Conservation (phyloP, 2,329 filamentous ascomycete genomes). For the Neocucurbitaria cava region DNA sequence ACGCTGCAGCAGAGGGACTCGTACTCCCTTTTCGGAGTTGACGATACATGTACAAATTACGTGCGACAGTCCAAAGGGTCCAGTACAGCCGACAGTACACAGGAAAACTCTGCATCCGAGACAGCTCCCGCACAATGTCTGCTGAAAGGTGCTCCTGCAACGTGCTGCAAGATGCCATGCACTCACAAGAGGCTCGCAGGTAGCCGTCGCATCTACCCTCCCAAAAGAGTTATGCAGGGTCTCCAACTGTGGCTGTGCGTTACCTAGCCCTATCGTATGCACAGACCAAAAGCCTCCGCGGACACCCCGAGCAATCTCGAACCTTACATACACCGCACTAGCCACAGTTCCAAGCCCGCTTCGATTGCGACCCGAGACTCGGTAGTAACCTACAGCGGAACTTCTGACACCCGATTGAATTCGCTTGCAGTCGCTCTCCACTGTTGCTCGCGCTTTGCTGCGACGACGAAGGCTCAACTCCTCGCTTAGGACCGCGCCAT, state of each 20-base stretch:
- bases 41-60: not conserved
- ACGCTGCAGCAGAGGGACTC: conserved; percentile 9
- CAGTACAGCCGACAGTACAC: conserved; percentile 4
- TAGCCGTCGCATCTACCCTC: conserved; percentile 15
- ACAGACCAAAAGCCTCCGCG: conserved; percentile 20
- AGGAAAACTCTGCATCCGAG: conserved; percentile 20
- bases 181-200: conserved; percentile 1
- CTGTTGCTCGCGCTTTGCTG: conserved; percentile 1
- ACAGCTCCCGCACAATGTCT: conserved; percentile 1
- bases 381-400: not conserved
- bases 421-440: not conserved
- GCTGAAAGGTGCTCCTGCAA: conserved; percentile 14
- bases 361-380: conserved; percentile 7
- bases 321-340: conserved; percentile 15
- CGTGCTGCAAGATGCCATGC: conserved; percentile 11
- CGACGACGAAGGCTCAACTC: conserved; percentile 10
- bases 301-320: conserved; percentile 23
- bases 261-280: conserved; percentile 27
- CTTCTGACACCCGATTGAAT: not conserved
- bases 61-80: not conserved
- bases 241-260: conserved; percentile 23
- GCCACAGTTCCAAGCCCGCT: conserved; percentile 28
- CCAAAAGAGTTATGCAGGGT: conserved; percentile 7
- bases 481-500: conserved; percentile 24
- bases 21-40: conserved; percentile 5